Conservation (phyloP, 257 asterid species). For the Striga asiatica region DNA sequence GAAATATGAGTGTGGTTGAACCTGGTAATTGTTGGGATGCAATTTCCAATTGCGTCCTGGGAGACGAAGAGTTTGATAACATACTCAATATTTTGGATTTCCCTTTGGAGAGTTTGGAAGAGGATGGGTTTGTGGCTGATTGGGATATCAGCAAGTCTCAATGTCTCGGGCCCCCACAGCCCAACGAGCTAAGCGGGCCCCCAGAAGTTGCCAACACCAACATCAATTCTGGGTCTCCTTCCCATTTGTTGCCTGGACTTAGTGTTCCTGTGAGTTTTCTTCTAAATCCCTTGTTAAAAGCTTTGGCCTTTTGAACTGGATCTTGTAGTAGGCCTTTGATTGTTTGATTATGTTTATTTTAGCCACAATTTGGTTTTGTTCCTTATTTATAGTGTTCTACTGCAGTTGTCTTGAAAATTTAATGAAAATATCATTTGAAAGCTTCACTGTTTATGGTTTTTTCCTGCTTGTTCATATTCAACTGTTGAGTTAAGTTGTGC, state of each 20-base stretch:
- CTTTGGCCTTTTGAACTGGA: not conserved
- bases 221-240: not conserved
- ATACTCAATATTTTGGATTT: slow-evolving; percentile 44
- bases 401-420: too few relatives aligned
- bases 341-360: not conserved
- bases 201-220: slow-evolving; percentile 18
- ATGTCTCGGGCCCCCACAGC: slow-evolving; percentile 51
- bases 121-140: slow-evolving; percentile 32
- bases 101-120: slow-evolving; percentile 55
- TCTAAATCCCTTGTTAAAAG: not conserved
- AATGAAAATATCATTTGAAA: too few relatives aligned
- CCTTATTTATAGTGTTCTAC: too few relatives aligned
- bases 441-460: too few relatives aligned
- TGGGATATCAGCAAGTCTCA: slow-evolving; percentile 50
- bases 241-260: not conserved
- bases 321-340: not conserved
- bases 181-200: slow-evolving; percentile 27
- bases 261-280: slow-evolving; percentile 22
- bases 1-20: slow-evolving; percentile 43
- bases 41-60: slow-evolving; percentile 18
- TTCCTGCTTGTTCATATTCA: too few relatives aligned
- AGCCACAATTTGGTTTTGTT: not conserved
- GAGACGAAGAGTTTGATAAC: slow-evolving; percentile 30
- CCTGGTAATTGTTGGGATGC: slow-evolving; percentile 25
- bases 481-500: not conserved